Evolutionary conservation across 257 asterid species (phyloP).

Genomic region (Solanum arcanum): DNA sequence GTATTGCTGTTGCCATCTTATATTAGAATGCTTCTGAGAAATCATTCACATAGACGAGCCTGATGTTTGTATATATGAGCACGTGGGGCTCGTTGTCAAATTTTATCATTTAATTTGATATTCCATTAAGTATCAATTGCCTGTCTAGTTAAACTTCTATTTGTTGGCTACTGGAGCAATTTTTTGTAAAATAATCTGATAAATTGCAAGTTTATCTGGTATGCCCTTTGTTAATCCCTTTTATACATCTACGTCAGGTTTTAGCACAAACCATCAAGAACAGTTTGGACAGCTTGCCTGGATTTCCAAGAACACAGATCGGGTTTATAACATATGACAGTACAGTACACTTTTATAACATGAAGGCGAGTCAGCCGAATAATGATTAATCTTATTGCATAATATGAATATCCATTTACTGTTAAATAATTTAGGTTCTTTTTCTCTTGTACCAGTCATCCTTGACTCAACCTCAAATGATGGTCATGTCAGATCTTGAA

Average conservation of each 20-base stretch:
- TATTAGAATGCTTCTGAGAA: not conserved
- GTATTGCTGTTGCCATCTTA: not conserved
- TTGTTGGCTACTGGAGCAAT: not conserved
- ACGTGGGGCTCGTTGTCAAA: not conserved
- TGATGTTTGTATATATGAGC: not conserved
- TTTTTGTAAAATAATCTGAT: not conserved
- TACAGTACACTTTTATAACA: slow-evolving; percentile 85
- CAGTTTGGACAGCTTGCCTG: slow-evolving; percentile 85
- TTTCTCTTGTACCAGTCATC: slow-evolving; percentile 55
- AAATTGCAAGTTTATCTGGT: not conserved
- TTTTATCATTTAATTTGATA: not conserved
- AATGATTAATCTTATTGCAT: not conserved
- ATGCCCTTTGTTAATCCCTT: not conserved
- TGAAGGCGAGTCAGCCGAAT: slow-evolving; percentile 52
- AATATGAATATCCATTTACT: not conserved
- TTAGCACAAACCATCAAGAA: slow-evolving; percentile 83
- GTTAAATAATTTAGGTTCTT: slow-evolving; percentile 5
- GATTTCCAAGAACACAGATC: slow-evolving; percentile 85
- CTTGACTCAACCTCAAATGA: slow-evolving; percentile 76
- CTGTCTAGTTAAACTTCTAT: not conserved
- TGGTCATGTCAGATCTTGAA: slow-evolving; percentile 84
- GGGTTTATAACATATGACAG: slow-evolving; percentile 96
- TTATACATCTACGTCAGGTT: slow-evolving; percentile 42
- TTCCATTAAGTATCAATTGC: not conserved
- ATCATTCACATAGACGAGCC: not conserved